These are phyloP conservation scores for Monosporascus ibericus DNA, from an alignment of 2,329 filamentous ascomycete species.

Conservation along the genomic window DNA sequence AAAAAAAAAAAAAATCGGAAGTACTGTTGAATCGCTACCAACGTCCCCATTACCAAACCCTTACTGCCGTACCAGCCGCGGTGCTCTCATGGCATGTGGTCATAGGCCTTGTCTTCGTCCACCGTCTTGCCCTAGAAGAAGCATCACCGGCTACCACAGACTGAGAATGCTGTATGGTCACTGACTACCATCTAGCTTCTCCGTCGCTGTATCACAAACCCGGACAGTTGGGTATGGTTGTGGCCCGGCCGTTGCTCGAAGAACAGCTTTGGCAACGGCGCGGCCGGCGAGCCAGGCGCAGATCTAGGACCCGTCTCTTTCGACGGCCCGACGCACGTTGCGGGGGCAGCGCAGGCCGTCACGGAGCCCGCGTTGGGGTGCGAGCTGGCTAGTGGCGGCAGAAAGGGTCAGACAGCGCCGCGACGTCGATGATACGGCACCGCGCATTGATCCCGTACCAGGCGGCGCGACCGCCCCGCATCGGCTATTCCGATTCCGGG, in stretches of 20 bases:
- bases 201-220: conserved; percentile 30
- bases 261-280: conserved; percentile 33
- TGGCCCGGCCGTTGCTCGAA: conserved; percentile 29
- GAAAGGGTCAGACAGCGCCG: conserved; percentile 44
- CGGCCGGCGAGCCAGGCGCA: conserved; percentile 24
- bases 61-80: conserved; percentile 20
- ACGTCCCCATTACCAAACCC: background rate
- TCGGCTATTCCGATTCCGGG: no score
- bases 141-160: conserved; percentile 33
- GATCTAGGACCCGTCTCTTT: conserved; percentile 19
- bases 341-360: conserved; percentile 30
- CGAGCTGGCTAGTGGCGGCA: conserved; percentile 37
- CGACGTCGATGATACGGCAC: conserved; percentile 39
- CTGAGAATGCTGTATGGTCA: conserved; percentile 32
- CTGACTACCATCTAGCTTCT: conserved; percentile 30
- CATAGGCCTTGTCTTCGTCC: conserved; percentile 25
- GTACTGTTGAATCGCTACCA: no score
- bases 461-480: no score
- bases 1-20: no score
- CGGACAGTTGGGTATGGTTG: conserved; percentile 27
- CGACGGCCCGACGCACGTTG: conserved; percentile 31
- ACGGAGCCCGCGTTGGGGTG: conserved; percentile 20
- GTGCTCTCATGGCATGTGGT: conserved; percentile 29
- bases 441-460: conserved; percentile 43
- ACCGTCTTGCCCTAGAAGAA: conserved; percentile 30